These are phyloP conservation scores for Vitis hybrid DNA, from an alignment of 177 flowering plant species.

Conservation along the genomic window DNA sequence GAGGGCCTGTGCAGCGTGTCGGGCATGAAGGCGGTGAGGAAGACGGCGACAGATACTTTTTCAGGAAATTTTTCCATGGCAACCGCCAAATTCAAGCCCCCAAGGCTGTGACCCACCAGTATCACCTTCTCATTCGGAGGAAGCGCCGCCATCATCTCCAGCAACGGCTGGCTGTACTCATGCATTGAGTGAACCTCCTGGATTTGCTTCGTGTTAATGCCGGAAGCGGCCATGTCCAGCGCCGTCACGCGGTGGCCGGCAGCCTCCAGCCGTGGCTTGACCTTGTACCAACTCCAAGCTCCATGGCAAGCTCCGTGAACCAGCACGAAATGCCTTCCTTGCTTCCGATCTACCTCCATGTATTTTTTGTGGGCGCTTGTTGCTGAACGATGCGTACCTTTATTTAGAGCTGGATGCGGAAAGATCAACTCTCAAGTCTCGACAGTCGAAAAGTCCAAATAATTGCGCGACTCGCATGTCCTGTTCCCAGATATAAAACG, in stretches of 20 bases:
- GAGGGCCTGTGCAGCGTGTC: background rate
- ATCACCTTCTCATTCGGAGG: constrained; percentile 20
- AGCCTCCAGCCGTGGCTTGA: constrained; percentile 13
- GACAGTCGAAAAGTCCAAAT: no score
- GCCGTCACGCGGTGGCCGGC: constrained; percentile 28
- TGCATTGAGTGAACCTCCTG: constrained; percentile 10
- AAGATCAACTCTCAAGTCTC: no score
- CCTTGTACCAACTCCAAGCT: constrained; percentile 52
- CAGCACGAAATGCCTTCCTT: constrained; percentile 31
- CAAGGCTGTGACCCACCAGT: constrained; percentile 37
- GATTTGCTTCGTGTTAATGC: constrained; percentile 14
- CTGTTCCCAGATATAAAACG: no score
- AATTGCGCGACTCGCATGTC: no score
- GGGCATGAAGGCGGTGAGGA: constrained; percentile 25
- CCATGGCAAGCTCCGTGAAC: constrained; percentile 48
- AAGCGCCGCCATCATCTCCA: constrained; percentile 23
- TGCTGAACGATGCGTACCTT: no score
- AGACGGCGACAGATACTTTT: constrained; percentile 21
- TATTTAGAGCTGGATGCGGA: no score
- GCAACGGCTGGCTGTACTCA: constrained; percentile 22
- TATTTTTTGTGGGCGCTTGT: no score
- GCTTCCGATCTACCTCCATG: background rate
- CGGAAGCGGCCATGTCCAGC: constrained; percentile 23
- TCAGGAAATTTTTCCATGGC: constrained; percentile 24
- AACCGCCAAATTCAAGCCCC: constrained; percentile 15